Evolutionary conservation across 805 yeast genomes (phyloP), one percentile per base, ranked within the genome.

Genomic region (Lachancea meyersii): DNA sequence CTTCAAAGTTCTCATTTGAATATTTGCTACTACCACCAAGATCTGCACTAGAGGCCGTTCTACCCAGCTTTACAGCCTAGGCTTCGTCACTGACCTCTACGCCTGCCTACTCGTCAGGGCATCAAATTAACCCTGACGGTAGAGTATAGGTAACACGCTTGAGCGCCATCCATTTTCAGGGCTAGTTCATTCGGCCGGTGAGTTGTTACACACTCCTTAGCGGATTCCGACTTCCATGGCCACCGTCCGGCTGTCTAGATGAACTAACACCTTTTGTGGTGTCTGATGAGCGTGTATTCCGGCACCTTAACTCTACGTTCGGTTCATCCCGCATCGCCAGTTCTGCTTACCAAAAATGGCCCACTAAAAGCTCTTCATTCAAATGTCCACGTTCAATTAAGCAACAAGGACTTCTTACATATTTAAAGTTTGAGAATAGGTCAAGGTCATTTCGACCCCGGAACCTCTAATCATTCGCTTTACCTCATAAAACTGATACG

Each of bases 201-300:
- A 70, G 74, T 69, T 63, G 64, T 64, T 60, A 61, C 69, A 64
- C 71, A 69, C 67, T 69, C 75, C 76, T 71, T 71, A 70, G 75
- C 73, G 75, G 74, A 69, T 72, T 68, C 74, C 73, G 61, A 64
- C 71, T 66, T 68, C 67, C 60, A 62, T 58, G 70, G 76, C 76
- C 67, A 71, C 75, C 75, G 75, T 70, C 75, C 75, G 71, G 72
- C 67, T 60, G 63, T 63, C 70, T 65, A 56, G 61, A 62, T 61
- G 64, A 61, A 63, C 68, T 61, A 65, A 65, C 68, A 65, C 70
- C 69, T 64, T 62, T 65, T 65, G 68, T 64, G 70, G 69, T 62
- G 65, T 64, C 67, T 63, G 66, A 64, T 64, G 65, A 64, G 70
- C 68, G 67, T 63, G 63, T 57, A 64, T 59, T 65, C 65, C 61